Evolutionary conservation across 1,139 yeast species (phyloP), one percentile per base, ranked within the genome.

Genomic region (Yarrowia galli): DNA sequence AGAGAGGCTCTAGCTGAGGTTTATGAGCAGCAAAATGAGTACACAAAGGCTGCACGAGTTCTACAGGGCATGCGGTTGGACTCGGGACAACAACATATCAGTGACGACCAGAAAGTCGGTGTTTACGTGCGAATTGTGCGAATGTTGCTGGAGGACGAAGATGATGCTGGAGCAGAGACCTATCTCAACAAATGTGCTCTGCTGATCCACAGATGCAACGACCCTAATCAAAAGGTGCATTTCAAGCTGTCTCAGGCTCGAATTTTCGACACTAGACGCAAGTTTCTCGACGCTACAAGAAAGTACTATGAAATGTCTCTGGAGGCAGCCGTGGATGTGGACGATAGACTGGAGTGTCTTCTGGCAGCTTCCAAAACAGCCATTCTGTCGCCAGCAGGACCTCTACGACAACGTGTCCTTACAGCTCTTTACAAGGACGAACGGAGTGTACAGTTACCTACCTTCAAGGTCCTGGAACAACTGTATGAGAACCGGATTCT

Each of bases 311-410:
- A 76, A 53, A 74, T 78, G 10, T 75, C 79, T 2, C 71, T 72
- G 48, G 74, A 72, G 48, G 58, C 72, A 5, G 69, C 70, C 10
- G 73, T 73, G 20, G 78, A 72, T n/a, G 76, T 72, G 7, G 75
- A 72, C 0, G 79, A 77, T 61, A 70, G 77, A 3, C 45, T 72
- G 36, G 71, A 69, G 6, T 76, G 79, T 68, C 71, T 78, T n/a
- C 70, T 71, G n/a, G 76, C 75, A 16, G 79, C 80, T 2, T 73
- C 76, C 8, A 71, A 74, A 2, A 76, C 79, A 64, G 74, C 75
- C 2, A 71, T 78, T 8, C 71, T 78, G 65, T 74, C 79, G 12
- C 79, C 80, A 1, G 80, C 80, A 0, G 80, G 80, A 0, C 80
- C 79, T 0, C 69, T 73, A 23, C 70, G 80, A n/a, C 71, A 75